A percentile compares a stretch with the other conserved stretches of the same genome.
Conservation (phyloP, 176 grass and related monocot genomes). For the Phoenix roebelenii region DNA sequence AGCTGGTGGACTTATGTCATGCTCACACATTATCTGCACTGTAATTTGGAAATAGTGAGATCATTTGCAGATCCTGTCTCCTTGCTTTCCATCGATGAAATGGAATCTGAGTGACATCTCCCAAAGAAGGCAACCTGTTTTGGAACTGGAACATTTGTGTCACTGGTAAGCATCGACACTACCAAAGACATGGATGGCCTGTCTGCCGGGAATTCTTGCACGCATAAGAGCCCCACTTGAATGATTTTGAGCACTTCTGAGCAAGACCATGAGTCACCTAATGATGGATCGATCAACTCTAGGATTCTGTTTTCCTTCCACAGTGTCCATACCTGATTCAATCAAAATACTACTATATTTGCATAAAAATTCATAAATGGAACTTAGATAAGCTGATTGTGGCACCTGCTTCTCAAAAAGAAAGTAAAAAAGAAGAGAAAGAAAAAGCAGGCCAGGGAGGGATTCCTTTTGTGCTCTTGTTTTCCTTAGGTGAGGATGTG, state of each 20-base stretch:
- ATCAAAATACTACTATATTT: no score
- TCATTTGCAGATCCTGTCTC: background rate
- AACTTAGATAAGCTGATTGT: no score
- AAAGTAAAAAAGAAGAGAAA: no score
- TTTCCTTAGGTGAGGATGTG: no score
- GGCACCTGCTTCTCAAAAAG: no score
- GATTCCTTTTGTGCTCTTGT: no score
- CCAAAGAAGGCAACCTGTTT: background rate
- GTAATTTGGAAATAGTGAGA: background rate
- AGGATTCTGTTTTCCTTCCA: background rate
- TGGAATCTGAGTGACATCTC: background rate
- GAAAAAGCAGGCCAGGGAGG: no score
- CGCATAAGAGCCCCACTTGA: conserved; percentile 2
- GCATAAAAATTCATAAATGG: no score
- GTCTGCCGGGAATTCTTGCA: background rate
- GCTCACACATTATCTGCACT: background rate
- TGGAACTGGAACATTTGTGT: background rate
- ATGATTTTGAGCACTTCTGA: conserved; percentile 1
- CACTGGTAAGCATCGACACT: background rate
- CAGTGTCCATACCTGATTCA: conserved; percentile 5
- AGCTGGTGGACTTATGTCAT: no score
- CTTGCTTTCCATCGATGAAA: background rate
- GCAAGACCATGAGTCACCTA: background rate
- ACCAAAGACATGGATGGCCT: conserved; percentile 7
- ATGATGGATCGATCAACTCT: conserved; percentile 2